Conservation (phyloP, 2,329 filamentous ascomycete genomes). For the Trichoderma arundinaceum region DNA sequence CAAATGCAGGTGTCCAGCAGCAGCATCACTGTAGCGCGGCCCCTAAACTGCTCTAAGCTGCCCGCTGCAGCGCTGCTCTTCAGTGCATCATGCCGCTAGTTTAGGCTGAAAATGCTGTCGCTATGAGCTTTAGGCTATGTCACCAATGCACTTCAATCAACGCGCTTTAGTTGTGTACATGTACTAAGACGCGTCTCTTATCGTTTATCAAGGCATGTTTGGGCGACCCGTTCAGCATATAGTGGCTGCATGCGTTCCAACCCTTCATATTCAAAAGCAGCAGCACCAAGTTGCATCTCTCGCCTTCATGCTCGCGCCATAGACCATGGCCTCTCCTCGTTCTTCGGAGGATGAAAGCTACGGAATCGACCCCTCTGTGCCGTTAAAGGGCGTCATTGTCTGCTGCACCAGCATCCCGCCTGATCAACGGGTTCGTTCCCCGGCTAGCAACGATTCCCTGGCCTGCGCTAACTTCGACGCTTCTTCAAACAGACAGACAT, state of each 20-base stretch:
- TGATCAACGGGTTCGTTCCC: slow-evolving; percentile 71
- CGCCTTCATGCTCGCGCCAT: slow-evolving; percentile 1
- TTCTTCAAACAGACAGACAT: slow-evolving; percentile 58
- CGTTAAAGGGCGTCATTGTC: slow-evolving; percentile 74
- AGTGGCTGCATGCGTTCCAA: slow-evolving; percentile 15
- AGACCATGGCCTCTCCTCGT: slow-evolving; percentile 41
- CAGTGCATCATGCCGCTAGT: background rate
- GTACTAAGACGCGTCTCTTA: slow-evolving; percentile 25
- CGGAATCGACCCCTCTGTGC: slow-evolving; percentile 62
- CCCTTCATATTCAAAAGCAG: background rate
- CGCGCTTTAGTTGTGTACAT: slow-evolving; percentile 20
- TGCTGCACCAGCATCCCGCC: slow-evolving; percentile 87
- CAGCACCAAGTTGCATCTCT: background rate
- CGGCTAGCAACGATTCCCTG: background rate
- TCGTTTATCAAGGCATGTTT: slow-evolving; percentile 7
- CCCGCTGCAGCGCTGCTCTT: background rate
- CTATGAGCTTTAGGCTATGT: background rate
- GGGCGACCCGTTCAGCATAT: background rate
- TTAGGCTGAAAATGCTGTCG: background rate
- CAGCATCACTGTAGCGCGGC: background rate
- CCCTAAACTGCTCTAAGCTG: background rate
- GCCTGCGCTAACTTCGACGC: background rate
- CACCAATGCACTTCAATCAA: slow-evolving; percentile 15
- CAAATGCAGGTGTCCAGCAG: too few species aligned
- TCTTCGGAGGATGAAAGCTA: slow-evolving; percentile 39